A percentile compares a stretch with the other conserved stretches of the same genome.
Conservation (phyloP, 345 rosid species). For the Populus alba region DNA sequence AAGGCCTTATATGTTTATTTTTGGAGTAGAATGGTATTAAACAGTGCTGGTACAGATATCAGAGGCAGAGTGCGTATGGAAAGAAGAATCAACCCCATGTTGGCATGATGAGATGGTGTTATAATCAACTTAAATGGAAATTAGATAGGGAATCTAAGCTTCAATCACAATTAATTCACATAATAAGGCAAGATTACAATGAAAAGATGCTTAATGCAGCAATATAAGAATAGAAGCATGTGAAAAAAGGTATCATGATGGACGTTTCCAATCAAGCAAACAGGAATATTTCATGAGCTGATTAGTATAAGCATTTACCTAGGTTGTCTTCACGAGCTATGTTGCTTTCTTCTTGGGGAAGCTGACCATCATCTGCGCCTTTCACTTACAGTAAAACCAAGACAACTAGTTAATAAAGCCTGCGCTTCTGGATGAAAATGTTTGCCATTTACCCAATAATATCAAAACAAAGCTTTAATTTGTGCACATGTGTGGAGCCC, state of each 20-base stretch:
- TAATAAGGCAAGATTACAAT: background rate
- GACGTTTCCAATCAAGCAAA: background rate
- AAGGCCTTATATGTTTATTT: background rate
- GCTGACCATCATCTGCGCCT: constrained; percentile 18
- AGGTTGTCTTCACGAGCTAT: constrained; percentile 25
- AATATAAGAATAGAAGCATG: background rate
- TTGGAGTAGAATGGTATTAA: too few relatives aligned
- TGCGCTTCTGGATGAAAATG: background rate
- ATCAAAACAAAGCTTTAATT: background rate
- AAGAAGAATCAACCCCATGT: background rate
- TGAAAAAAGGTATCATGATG: background rate
- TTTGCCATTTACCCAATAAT: background rate
- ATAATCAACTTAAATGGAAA: background rate
- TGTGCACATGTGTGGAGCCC: background rate
- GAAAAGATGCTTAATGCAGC: background rate
- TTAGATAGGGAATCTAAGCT: background rate
- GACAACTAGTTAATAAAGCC: constrained; percentile 7
- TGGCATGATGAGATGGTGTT: background rate
- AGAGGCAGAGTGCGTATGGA: background rate
- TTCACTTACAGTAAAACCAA: constrained; percentile 16
- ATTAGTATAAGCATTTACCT: constrained; percentile 15
- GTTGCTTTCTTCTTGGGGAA: constrained; percentile 17
- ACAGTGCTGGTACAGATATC: background rate
- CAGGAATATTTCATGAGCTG: background rate
- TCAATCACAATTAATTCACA: background rate